phyloP scores from a whole-genome alignment of 257 asterid genomes.

The Cynanchum wilfordii region DNA sequence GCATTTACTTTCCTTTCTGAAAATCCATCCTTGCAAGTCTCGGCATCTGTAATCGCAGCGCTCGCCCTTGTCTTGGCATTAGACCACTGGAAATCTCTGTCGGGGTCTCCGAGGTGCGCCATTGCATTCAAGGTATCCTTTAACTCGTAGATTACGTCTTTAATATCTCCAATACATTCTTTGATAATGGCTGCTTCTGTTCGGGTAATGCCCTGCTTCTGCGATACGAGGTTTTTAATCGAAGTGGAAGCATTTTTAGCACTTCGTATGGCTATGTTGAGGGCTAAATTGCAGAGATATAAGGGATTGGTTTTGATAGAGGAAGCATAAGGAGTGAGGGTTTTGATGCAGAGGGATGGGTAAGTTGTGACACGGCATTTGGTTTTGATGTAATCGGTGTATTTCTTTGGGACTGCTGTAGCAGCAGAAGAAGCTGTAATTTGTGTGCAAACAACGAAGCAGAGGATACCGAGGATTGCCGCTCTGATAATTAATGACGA shows the following conservation, averaged over 20 bases:
- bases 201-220: constrained; percentile 24
- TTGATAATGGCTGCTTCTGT: constrained; percentile 36
- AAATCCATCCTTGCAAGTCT: constrained; percentile 56
- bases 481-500: background rate
- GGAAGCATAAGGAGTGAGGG: constrained; percentile 54
- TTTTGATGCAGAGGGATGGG: constrained; percentile 39
- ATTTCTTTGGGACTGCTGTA: background rate
- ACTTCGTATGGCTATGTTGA: constrained; percentile 37
- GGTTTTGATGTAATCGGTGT: constrained; percentile 34
- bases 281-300: constrained; percentile 50
- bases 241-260: constrained; percentile 32
- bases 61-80: constrained; percentile 72
- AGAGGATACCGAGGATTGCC: constrained; percentile 7
- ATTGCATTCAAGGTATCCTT: constrained; percentile 43
- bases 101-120: constrained; percentile 33
- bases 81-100: constrained; percentile 45
- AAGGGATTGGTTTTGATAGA: constrained; percentile 33
- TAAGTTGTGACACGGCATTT: constrained; percentile 53
- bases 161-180: constrained; percentile 57
- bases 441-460: constrained; percentile 7
- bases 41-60: constrained; percentile 70
- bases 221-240: constrained; percentile 22
- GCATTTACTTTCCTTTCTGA: constrained; percentile 25
- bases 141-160: constrained; percentile 58
- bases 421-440: constrained; percentile 17